A percentile compares a stretch with the other conserved stretches of the same genome.
These are phyloP conservation scores for Backusella tuberculispora DNA, from an alignment of 192 early-diverging fungal species.

Conservation along the genomic window DNA sequence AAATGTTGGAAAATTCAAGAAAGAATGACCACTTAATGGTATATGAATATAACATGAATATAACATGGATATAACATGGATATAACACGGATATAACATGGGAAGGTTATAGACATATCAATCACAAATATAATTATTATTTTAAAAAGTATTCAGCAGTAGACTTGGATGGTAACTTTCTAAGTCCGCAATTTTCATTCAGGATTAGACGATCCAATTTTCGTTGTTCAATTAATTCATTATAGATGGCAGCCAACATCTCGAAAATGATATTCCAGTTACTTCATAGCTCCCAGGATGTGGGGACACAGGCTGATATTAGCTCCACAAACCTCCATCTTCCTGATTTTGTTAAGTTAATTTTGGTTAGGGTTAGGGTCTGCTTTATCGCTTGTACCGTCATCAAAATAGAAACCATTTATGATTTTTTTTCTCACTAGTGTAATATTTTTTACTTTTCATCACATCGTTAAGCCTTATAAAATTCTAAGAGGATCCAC, in stretches of 20 bases:
- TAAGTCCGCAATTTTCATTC: constrained; percentile 1
- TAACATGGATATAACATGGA: too few relatives aligned
- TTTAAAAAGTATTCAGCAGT: constrained; percentile 9
- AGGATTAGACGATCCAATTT: constrained; percentile 9
- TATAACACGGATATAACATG: too few relatives aligned
- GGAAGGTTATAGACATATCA: neutral
- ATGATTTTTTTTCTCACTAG: too few relatives aligned
- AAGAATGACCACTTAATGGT: neutral
- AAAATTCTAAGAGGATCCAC: constrained; percentile 17
- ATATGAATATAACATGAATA: neutral
- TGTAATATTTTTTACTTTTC: too few relatives aligned
- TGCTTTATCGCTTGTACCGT: constrained; percentile 14
- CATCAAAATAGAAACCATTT: too few relatives aligned
- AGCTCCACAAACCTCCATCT: constrained; percentile 14
- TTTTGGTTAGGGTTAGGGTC: constrained; percentile 15
- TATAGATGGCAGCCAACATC: constrained; percentile 15
- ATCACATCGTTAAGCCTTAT: constrained; percentile 24
- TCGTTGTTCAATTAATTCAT: constrained; percentile 16
- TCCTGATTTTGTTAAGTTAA: constrained; percentile 19
- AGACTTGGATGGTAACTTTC: constrained; percentile 5
- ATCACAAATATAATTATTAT: neutral
- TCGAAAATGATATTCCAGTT: constrained; percentile 19
- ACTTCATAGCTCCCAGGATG: constrained; percentile 15
- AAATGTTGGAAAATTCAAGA: neutral
- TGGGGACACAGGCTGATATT: constrained; percentile 19